Evolutionary conservation across 305 asterid genomes (phyloP).

Genomic region (Monarda citriodora): DNA sequence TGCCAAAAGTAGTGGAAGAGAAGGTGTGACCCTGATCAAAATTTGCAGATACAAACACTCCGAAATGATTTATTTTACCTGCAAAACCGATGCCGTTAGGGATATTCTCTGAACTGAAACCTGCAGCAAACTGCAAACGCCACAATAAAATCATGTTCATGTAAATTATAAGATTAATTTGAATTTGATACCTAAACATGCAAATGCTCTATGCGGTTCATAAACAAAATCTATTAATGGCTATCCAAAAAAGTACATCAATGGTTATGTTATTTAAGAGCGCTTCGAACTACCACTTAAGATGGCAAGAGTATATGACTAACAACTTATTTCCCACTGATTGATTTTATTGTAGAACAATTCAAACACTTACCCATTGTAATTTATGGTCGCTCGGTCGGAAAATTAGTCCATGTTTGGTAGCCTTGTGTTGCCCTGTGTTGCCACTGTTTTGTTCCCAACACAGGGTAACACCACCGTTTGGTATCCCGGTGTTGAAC

Average conservation of each 20-base stretch:
- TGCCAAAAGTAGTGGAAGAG: constrained; percentile 79
- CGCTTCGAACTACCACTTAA: too few relatives aligned
- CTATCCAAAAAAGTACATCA: too few relatives aligned
- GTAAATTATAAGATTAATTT: not conserved
- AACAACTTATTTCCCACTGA: not conserved
- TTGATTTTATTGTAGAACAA: not conserved
- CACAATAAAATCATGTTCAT: not conserved
- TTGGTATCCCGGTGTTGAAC: too few relatives aligned
- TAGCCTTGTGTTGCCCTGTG: too few relatives aligned
- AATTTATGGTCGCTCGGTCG: constrained; percentile 90
- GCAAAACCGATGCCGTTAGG: constrained; percentile 98
- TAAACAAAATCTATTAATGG: too few relatives aligned
- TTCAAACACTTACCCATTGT: constrained; percentile 60
- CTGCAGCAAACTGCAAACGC: constrained; percentile 74
- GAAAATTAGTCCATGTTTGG: too few relatives aligned
- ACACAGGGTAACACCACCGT: too few relatives aligned
- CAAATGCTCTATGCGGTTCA: not conserved
- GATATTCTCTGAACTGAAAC: constrained; percentile 91
- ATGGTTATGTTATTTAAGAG: too few relatives aligned
- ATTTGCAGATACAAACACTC: constrained; percentile 78
- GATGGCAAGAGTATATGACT: not conserved
- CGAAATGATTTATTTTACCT: constrained; percentile 71
- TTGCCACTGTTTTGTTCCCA: too few relatives aligned
- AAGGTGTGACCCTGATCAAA: constrained; percentile 88
- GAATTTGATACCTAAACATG: not conserved